A percentile compares a stretch with the other conserved stretches of the same genome.
Evolutionary conservation across 2,329 filamentous ascomycete species (phyloP).

Genomic region (Incumbomyces lentus): DNA sequence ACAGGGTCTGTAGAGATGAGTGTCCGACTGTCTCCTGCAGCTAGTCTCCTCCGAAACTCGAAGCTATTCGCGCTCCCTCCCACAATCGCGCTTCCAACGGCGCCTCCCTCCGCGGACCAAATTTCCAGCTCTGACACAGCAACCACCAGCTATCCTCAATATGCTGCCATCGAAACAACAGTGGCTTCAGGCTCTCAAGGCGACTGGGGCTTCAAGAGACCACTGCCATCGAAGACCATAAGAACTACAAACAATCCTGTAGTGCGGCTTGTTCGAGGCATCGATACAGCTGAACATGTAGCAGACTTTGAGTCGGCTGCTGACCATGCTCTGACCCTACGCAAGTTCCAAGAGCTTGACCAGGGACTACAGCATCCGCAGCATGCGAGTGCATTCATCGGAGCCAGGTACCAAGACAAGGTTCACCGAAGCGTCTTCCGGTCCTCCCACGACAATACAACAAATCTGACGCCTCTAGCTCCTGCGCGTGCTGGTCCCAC

Average conservation of each 20-base stretch:
- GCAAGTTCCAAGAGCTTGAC: conserved; percentile 77
- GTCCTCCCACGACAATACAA: conserved; percentile 16
- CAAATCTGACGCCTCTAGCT: conserved; percentile 7
- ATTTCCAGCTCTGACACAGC: conserved; percentile 53
- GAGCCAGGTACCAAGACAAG: neutral
- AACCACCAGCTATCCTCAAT: conserved; percentile 68
- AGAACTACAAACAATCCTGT: conserved; percentile 62
- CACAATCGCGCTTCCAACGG: conserved; percentile 55
- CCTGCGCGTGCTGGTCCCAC: neutral
- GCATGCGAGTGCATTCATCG: neutral
- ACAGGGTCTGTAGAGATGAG: conserved; percentile 30
- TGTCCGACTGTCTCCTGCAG: conserved; percentile 46
- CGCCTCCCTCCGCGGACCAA: conserved; percentile 38
- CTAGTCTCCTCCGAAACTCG: conserved; percentile 68
- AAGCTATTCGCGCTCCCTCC: conserved; percentile 81
- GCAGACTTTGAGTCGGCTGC: conserved; percentile 79
- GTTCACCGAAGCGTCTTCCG: conserved; percentile 25
- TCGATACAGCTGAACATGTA: conserved; percentile 78
- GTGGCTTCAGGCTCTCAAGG: conserved; percentile 61
- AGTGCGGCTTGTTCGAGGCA: conserved; percentile 57
- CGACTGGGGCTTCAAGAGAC: conserved; percentile 87
- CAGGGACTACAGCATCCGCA: conserved; percentile 39
- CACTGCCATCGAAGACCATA: conserved; percentile 67
- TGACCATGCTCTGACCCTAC: conserved; percentile 68
- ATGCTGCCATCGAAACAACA: conserved; percentile 72